Conservation (phyloP, 2,329 filamentous ascomycete species). For the Diaporthe destruens region DNA sequence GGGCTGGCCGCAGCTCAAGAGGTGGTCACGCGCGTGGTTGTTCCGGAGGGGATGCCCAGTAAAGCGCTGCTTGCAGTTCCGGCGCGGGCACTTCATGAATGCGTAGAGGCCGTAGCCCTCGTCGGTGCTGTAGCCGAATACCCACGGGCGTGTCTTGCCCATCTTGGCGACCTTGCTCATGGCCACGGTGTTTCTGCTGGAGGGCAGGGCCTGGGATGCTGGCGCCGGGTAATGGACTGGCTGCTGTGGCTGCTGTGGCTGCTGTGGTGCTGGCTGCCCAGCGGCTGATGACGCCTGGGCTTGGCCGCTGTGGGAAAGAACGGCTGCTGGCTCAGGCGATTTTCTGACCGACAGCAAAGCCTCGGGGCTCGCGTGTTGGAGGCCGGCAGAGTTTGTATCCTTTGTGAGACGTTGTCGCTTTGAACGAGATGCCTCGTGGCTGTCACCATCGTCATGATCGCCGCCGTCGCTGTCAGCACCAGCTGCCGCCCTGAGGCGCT, state of each 20-base stretch:
- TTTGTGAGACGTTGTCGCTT: not conserved
- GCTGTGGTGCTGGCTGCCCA: not conserved
- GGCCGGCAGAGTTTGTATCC: not conserved
- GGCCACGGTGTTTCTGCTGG: not conserved
- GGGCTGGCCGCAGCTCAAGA: not conserved
- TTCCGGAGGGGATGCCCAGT: not conserved
- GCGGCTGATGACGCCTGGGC: not conserved
- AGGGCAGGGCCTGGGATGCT: not conserved
- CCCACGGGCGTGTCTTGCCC: slow-evolving; percentile 13
- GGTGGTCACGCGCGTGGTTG: not conserved
- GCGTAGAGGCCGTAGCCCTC: slow-evolving; percentile 21
- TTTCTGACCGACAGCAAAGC: not conserved
- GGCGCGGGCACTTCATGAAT: not conserved
- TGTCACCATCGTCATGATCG: not conserved
- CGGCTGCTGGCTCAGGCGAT: not conserved
- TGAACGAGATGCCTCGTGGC: not conserved
- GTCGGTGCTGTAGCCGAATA: not conserved
- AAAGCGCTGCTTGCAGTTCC: slow-evolving; percentile 2
- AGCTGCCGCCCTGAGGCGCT: not conserved
- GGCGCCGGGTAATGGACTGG: not conserved
- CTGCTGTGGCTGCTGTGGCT: not conserved
- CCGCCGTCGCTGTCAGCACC: not conserved
- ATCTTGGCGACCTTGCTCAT: slow-evolving; percentile 7
- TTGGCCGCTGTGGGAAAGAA: not conserved
- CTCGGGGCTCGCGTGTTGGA: too few relatives aligned